Base-by-base conservation (phyloP, 306 rosid species). In the Hylodesmum podocarpum region DNA sequence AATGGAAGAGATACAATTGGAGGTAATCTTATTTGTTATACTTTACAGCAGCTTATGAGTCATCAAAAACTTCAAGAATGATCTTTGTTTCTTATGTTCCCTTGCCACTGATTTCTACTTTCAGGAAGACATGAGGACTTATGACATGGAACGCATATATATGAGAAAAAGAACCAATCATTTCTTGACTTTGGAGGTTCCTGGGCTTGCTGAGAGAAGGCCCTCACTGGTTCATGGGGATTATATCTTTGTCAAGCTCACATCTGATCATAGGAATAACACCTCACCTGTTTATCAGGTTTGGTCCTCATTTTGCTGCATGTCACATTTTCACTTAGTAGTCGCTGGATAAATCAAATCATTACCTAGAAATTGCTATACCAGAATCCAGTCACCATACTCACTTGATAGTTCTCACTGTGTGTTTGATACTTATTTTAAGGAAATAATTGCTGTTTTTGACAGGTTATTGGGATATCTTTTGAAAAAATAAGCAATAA, bases 151-250 rank as follows among this genome's bases (percentile, higher is more conserved):
- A 54, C 4, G 37, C 34, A 72, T 90, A 67, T 33, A 85, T 54
- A 83, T 95, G 91, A 90, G 72, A 80, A 85, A 49, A 84, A 88
- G 77, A 76, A 75, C 70, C 22, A 63, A 37, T 51, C 81, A 69
- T 0, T 86, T 78, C 82, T 86, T 95, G 85, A 76, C 92, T 50
- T 80, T 95, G 79, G 96, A 46, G 84, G 99, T 95, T 62, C 97
- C 92, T 4, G 97, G 99, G 78, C 97, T 92, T 47, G 99, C 99
- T 18, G 97, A 95, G 87, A 83, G 88, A 86, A 88, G 99, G 70
- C 99, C 97, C 10, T 95, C 97, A 39, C 96, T 95, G 63, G 97
- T 95, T 80, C 92, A 80, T 25, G 97, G 97, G 72, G 99, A 95
- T 81, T 55, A 0, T 79, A 89, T 95, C 33, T 80, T 83, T 62